Base-by-base conservation (phyloP, 305 asterid genomes). In the Fraxinus dipetala region DNA sequence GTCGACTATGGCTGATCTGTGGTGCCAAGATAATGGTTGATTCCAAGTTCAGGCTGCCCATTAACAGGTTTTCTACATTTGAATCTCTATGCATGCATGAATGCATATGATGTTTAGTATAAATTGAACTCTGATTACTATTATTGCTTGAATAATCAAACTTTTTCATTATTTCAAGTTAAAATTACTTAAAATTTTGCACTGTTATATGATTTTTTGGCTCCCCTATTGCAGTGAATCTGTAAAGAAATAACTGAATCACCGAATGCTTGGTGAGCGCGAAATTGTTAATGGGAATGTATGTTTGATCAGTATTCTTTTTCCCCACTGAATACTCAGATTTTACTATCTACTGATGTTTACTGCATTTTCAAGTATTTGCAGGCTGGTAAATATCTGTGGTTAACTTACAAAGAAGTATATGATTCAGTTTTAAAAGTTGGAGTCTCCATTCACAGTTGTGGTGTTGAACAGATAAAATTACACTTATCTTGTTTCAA, bases 261-360 rank as follows among this genome's bases (percentile, higher is more conserved):
- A 91, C 80, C 76, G 73, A 72, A 94, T 94, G 96, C 93, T 94
- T 2, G 98, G 96, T 28, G 97, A 92, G 89, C 87, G 95, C 48
- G 92, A 92, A 85, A 87, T 91, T 81, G 79, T 82, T 3, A 72
- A 87, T 6, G 93, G 94, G 70, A 88, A 91, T 91, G 98, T 91
- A 80, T 26, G 59, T 9, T 24, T 28, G 1, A 13, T 10, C 1
- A 22, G 34, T 6, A 59, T 63, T 63, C 28, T 22, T 10, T 40
- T 26, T 16, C 28, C 11, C 72, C 0, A 9, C 5, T 24, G 34
- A 63, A 24, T 63, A 24, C 16, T 24, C 34, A 56, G 14, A 16
- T 26, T 73, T 75, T 35, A 35, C 20, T 38, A 7, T 22, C 11
- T 10, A n/a, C 36, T 63, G n/a, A 5, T 74, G 5, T 34, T 32